Percentiles rank a stretch among this genome's conserved stretches.
Conservation (phyloP, 2,329 filamentous ascomycete species). For the Aspergillus fructus region DNA sequence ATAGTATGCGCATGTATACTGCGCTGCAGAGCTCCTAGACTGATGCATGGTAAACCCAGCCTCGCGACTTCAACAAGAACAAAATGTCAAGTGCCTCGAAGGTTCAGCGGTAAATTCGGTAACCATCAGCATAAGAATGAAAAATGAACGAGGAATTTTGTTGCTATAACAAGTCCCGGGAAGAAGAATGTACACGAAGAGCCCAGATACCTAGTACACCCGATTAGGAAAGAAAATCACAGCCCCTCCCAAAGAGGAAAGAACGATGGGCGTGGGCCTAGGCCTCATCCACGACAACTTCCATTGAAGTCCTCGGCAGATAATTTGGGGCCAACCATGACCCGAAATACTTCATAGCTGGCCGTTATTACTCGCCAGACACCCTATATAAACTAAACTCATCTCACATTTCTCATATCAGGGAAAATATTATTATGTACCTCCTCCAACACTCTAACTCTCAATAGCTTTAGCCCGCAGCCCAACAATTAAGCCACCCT, state of each 20-base stretch:
- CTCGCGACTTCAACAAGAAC: neutral
- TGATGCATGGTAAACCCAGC: neutral
- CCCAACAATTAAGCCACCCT: constrained; percentile 67
- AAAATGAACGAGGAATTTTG: constrained; percentile 10
- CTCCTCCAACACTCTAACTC: constrained; percentile 44
- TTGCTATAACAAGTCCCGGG: constrained; percentile 10
- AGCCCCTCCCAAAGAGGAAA: no score
- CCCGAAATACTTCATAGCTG: no score
- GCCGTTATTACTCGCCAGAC: no score
- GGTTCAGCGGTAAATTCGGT: neutral
- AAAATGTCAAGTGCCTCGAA: neutral
- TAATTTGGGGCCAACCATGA: no score
- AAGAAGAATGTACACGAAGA: neutral
- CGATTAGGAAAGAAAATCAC: neutral
- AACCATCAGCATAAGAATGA: neutral
- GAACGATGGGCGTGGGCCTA: no score
- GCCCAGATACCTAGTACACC: neutral
- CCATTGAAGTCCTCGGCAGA: no score
- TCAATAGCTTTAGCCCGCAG: constrained; percentile 77
- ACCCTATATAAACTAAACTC: no score
- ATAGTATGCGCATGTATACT: neutral
- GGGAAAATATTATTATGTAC: neutral
- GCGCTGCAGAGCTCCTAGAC: neutral
- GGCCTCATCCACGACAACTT: no score
- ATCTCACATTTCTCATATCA: neutral